Percentiles rank a stretch among this genome's conserved stretches.
These are phyloP conservation scores for Meripilus lineatus DNA, from an alignment of 1,284 basidiomycete species.

Conservation along the genomic window DNA sequence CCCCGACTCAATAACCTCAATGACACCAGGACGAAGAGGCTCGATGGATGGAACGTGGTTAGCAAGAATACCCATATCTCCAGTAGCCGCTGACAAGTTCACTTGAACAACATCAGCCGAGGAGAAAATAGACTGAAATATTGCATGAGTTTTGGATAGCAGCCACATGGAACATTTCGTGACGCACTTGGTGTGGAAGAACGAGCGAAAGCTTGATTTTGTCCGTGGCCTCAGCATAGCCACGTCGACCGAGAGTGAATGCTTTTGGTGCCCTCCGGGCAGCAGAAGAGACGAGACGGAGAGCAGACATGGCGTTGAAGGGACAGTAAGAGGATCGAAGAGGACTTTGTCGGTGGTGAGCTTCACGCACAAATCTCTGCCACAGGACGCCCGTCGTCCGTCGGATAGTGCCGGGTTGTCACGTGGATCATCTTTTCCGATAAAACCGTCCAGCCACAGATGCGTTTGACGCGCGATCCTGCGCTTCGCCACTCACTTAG, in stretches of 20 bases:
- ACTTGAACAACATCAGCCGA: conserved; percentile 90
- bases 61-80: conserved; percentile 97
- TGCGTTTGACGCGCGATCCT: not conserved
- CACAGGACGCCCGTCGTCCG: not conserved
- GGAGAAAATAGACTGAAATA: conserved; percentile 74
- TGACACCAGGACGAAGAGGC: conserved; percentile 85
- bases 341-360: conserved; percentile 15
- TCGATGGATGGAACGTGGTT: conserved; percentile 96
- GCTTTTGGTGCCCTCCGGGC: conserved; percentile 54
- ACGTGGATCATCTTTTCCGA: no score
- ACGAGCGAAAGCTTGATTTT: conserved; percentile 89
- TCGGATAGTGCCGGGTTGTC: conserved; percentile 16
- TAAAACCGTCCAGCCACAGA: no score
- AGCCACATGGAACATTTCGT: conserved; percentile 10
- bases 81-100: conserved; percentile 89
- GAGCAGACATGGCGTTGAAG: conserved; percentile 58
- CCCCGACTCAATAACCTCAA: conserved; percentile 86
- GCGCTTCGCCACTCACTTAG: no score
- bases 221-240: conserved; percentile 84
- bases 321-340: conserved; percentile 13
- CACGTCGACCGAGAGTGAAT: conserved; percentile 57
- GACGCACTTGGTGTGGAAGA: conserved; percentile 87
- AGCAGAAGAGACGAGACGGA: conserved; percentile 63
- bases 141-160: conserved; percentile 10
- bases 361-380: not conserved